Evolutionary conservation across 176 grass and related monocot species (phyloP).

Genomic region (Hordeum vulgare): DNA sequence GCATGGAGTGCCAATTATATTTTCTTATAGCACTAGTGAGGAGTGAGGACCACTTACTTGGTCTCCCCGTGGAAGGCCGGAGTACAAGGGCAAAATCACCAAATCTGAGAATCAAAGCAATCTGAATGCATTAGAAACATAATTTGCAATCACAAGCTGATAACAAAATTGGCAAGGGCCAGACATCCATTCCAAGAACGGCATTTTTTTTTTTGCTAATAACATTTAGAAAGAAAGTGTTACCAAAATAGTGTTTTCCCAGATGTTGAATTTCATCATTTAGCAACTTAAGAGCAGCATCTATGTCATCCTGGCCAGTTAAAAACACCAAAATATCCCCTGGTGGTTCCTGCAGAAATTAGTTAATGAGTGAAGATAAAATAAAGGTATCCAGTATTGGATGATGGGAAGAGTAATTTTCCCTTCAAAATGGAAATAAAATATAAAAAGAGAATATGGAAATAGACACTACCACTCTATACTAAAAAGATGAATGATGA

Average conservation of each 20-base stretch:
- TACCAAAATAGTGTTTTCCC: constrained; percentile 51
- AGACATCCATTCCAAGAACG: constrained; percentile 9
- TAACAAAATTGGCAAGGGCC: not conserved
- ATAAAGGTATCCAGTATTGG: not conserved
- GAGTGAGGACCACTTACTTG: constrained; percentile 50
- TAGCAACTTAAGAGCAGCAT: constrained; percentile 70
- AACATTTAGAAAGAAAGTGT: not conserved
- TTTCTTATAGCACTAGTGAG: not conserved
- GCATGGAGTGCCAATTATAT: constrained; percentile 1
- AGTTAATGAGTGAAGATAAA: not conserved
- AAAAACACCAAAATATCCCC: constrained; percentile 95
- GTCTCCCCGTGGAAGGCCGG: constrained; percentile 78
- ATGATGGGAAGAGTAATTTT: not conserved
- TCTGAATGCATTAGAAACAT: constrained; percentile 25
- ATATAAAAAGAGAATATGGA: not conserved
- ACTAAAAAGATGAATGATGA: not conserved
- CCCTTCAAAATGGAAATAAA: not conserved
- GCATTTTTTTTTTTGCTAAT: not conserved
- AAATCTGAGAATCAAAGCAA: constrained; percentile 53
- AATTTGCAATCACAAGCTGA: not conserved
- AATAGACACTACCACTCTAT: not conserved
- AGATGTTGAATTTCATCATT: constrained; percentile 56
- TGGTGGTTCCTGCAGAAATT: constrained; percentile 55
- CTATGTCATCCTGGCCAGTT: constrained; percentile 95
- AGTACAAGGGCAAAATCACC: constrained; percentile 87